Evolutionary conservation across 192 early-diverging fungal genomes (phyloP), one percentile per base, ranked within the genome.

Genomic region (Geosiphon pyriformis): DNA sequence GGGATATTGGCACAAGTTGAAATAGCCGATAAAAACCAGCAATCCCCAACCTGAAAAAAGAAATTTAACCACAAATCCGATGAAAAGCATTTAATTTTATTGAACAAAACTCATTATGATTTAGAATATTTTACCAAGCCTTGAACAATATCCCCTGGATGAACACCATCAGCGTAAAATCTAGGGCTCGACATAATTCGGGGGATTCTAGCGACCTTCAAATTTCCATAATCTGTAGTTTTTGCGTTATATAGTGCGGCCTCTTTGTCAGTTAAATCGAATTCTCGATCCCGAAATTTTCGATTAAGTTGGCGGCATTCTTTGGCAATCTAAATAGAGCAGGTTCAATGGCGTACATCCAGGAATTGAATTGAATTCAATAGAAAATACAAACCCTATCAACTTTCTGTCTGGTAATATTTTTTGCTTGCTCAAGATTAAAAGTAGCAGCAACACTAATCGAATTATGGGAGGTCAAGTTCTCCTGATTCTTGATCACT

Each of bases 1-100:
- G 81, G 75, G 46, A 78, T 76, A 22, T 77, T 81, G 18, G 78
- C 46, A 11, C 78, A 37, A 15, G 73, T 70, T 8, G 76, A 72
- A 32, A 83, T 53, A 2, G 82, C 75, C 10, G 82, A 74, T 0
- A 83, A 67, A 65, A 83, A 72, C 74, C 74, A 76, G 32, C 74
- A 74, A 56, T 74, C 73, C 6, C 73, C 73, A 20, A 73, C 61
- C 37, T 42, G 6, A 10, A 15, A 15, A 42, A 42, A n/a, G n/a
- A n/a, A n/a, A n/a, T n/a, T n/a, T n/a, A n/a, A n/a, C n/a, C n/a
- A n/a, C n/a, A n/a, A n/a, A n/a, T n/a, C n/a, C n/a, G n/a, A n/a
- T n/a, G n/a, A 15, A 42, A 42, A 42, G 15, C 37, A 42, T 42
- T 6, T 10, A 42, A 42, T 42, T 42, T 42, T 10, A 42, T 10